Evolutionary conservation across 805 yeast genomes (phyloP), one percentile per base, ranked within the genome.

Genomic region (Candida maesae): DNA sequence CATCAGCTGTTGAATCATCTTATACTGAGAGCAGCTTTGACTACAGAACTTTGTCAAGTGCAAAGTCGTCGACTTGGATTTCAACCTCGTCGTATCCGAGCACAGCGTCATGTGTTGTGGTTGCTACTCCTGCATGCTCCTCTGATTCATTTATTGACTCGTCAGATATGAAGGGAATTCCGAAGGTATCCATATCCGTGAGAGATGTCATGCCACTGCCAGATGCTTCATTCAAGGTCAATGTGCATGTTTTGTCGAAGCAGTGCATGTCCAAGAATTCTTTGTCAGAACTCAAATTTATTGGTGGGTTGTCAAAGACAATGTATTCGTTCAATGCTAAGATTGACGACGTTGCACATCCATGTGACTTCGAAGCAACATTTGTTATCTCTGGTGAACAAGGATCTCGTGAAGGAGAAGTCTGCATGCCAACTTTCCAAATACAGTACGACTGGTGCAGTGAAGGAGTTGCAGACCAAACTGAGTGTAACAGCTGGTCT

Each of bases 391-490:
- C 36, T 5, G 15, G 41, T 13, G 23, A 39, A 7, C 23, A 17
- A 10, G 14, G 33, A 1, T 20, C 42, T 9, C 6, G n/a, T 9
- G 6, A 14, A 10, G 41, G 45, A 4, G 14, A 16, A 25, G 43
- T 42, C 11, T 35, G 39, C 18, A 35, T 42, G 39, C 46, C 39
- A 14, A 6, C 16, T 23, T 47, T 26, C 35, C 42, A 47, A 25
- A 39, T 47, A 14, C 44, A 47, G 21, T 47, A 28, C 30, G 46
- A 34, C 29, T 47, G 51, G 46, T 47, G 48, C 24, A 2, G 37
- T 11, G 42, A 34, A 6, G 48, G 50, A 32, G 44, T 19, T 5
- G 6, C 35, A 5, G 26, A 18, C 16, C 3, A 9, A 6, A n/a
- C 26, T n/a, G 35, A 32, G 35, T 32, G 35, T 17, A 13, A 25